Base-by-base conservation (phyloP, 306 rosid species). In the Ormosia semicastrata region DNA sequence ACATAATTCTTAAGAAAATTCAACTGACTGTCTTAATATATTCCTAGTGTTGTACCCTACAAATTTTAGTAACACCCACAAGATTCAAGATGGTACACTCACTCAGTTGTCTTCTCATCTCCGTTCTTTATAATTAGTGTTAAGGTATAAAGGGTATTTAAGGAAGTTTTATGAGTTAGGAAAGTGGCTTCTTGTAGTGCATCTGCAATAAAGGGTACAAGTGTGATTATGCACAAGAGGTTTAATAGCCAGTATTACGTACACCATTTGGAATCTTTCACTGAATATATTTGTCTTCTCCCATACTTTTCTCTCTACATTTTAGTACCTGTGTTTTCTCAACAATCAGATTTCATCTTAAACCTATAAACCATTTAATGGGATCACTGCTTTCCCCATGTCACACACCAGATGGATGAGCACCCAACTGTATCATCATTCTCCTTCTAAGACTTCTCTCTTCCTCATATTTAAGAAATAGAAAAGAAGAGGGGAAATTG, bases 271-370 rank as follows among this genome's bases (percentile, higher is more conserved):
- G 41, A 73, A 32, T 72, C 8, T 64, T 50, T 30, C 30, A 15
- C 8, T 29, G 32, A 71, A 71, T 18, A 71, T 80, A 59, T 74
- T 79, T 33, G 14, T 46, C 39, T 57, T 58, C 60, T 46, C 77
- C 66, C 17, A 78, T 79, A 57, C 70, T 30, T 32, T 13, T 41
- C 34, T 44, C 10, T 70, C 41, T 62, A 63, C 37, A 24, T 59
- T 80, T n/a, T 64, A 72, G 9, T 29, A 13, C 58, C 11, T 15
- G 3, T n/a, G 8, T 52, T 64, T 66, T 14, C 44, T 32, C 24
- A 29, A n/a, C 52, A 10, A 76, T 76, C 64, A 77, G 13, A n/a
- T n/a, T n/a, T n/a, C n/a, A n/a, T n/a, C n/a, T n/a, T n/a, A n/a
- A n/a, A n/a, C n/a, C n/a, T n/a, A n/a, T n/a, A n/a, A n/a, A n/a